These are phyloP conservation scores for Botrytis galanthina DNA, from an alignment of 2,329 filamentous ascomycete genomes.

Conservation along the genomic window DNA sequence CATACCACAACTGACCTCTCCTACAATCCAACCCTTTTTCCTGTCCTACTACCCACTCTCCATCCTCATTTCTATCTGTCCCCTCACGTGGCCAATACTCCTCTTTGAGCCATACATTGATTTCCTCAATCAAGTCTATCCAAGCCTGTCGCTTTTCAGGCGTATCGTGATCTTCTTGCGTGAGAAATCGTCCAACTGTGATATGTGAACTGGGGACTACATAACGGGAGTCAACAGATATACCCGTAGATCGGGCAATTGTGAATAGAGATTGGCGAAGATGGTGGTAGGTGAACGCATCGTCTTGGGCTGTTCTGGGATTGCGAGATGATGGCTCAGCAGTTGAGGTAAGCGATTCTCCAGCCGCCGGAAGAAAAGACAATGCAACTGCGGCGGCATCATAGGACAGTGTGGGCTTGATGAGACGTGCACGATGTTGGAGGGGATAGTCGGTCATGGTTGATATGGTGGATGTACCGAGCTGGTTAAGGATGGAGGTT, in stretches of 20 bases:
- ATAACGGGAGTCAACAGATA: slow-evolving; percentile 76
- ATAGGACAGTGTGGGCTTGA: slow-evolving; percentile 80
- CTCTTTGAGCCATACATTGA: slow-evolving; percentile 71
- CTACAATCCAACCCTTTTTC: slow-evolving; percentile 77
- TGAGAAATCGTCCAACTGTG: slow-evolving; percentile 79
- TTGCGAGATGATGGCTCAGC: slow-evolving; percentile 23
- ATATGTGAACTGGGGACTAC: slow-evolving; percentile 87
- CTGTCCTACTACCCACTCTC: slow-evolving; percentile 85
- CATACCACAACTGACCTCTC: slow-evolving; percentile 82
- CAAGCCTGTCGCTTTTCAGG: slow-evolving; percentile 54
- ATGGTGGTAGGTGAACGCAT: slow-evolving; percentile 85
- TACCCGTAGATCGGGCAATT: slow-evolving; percentile 57
- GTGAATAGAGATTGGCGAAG: slow-evolving; percentile 75
- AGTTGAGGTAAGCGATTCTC: slow-evolving; percentile 47
- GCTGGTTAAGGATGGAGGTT: slow-evolving; percentile 53
- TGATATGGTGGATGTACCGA: slow-evolving; percentile 54
- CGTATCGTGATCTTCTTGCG: slow-evolving; percentile 60
- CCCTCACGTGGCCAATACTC: slow-evolving; percentile 64
- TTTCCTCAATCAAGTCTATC: slow-evolving; percentile 67
- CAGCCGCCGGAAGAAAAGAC: slow-evolving; percentile 78
- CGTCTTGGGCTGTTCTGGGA: slow-evolving; percentile 46
- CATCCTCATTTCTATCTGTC: slow-evolving; percentile 44
- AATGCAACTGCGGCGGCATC: slow-evolving; percentile 83
- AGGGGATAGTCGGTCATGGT: slow-evolving; percentile 65
- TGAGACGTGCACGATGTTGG: slow-evolving; percentile 67